Evolutionary conservation across 805 yeast genomes (phyloP), one percentile per base, ranked within the genome.

Genomic region (Henningerozyma blattae): DNA sequence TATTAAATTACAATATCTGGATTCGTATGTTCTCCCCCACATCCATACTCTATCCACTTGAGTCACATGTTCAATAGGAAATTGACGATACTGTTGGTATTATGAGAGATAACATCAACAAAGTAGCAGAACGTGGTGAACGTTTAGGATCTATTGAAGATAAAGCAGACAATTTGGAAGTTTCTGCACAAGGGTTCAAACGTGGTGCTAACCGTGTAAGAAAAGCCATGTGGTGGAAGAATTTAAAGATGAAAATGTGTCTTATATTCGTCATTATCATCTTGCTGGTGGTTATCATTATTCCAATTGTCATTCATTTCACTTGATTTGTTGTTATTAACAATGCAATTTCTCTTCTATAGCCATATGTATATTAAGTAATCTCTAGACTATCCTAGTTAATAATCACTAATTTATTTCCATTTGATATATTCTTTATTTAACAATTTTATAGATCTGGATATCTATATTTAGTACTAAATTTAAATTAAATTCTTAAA

Each of bases 201-300:
- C 74, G 94, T 56, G 93, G 95, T 28, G 96, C 97, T 40, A 87
- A 87, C 64, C 76, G 91, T 48, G 95, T 89, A 33, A 82, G 97
- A 63, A 89, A 86, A 61, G 93, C 85, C 55, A 89, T 89, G 95
- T 89, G 97, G 97, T 82, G 91, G 81, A 89, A 89, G 61, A 94
- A 89, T 57, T 71, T 89, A 74, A 89, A 89, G 66, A 80, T 89
- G 87, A 79, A 93, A 61, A 63, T 87, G 65, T 89, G 96, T 60
- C 62, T 82, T 37, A 78, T 86, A 40, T 74, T 78, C 29, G 79
- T 79, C 18, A 77, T 89, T 33, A 75, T 89, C 51, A 73, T 87
- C 35, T 61, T 87, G 47, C 61, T 87, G 36, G 80, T 87, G 39
- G 93, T 87, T 35, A 73, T 78, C 43, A 81, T 87, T 45, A 95